These are phyloP conservation scores for Macrocystidia cucumis DNA, from an alignment of 1,284 basidiomycete genomes.

Conservation along the genomic window DNA sequence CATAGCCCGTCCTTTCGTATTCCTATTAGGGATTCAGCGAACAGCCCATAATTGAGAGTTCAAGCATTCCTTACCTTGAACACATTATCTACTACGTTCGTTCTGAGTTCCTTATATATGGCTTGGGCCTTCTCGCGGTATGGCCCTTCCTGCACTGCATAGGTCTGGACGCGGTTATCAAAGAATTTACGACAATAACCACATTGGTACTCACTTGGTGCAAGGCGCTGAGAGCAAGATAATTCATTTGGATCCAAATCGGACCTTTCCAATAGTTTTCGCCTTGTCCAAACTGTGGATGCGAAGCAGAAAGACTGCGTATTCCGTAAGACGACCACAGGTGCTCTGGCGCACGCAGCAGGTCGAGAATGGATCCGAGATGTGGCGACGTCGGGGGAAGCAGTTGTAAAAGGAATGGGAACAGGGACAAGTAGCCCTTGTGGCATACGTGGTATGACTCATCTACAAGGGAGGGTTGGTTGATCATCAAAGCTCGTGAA, in stretches of 20 bases:
- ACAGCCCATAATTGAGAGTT: slow-evolving; percentile 4
- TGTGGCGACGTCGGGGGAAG: slow-evolving; percentile 72
- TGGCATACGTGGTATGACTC: slow-evolving; percentile 89
- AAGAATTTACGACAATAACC: slow-evolving; percentile 4
- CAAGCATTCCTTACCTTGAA: slow-evolving; percentile 49
- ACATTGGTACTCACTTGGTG: slow-evolving; percentile 47
- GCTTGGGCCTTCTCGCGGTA: slow-evolving; percentile 64
- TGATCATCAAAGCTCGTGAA: neutral
- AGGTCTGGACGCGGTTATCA: slow-evolving; percentile 46
- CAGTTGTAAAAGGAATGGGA: slow-evolving; percentile 83
- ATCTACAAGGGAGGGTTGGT: slow-evolving; percentile 38
- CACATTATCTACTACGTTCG: slow-evolving; percentile 82
- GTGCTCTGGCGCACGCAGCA: slow-evolving; percentile 73
- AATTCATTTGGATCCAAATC: slow-evolving; percentile 97
- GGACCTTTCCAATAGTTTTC: slow-evolving; percentile 98
- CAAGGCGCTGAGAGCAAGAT: slow-evolving; percentile 73
- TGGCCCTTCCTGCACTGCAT: slow-evolving; percentile 75
- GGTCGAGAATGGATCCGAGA: slow-evolving; percentile 71
- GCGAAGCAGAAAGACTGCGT: slow-evolving; percentile 77
- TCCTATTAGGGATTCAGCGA: slow-evolving; percentile 46
- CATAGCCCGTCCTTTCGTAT: slow-evolving; percentile 86
- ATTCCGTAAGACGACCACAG: slow-evolving; percentile 90
- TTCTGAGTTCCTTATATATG: slow-evolving; percentile 76
- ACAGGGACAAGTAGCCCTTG: slow-evolving; percentile 87
- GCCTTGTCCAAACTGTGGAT: slow-evolving; percentile 83